phyloP scores from a whole-genome alignment of 2,329 filamentous ascomycete species.

The Penicillium sp. region DNA sequence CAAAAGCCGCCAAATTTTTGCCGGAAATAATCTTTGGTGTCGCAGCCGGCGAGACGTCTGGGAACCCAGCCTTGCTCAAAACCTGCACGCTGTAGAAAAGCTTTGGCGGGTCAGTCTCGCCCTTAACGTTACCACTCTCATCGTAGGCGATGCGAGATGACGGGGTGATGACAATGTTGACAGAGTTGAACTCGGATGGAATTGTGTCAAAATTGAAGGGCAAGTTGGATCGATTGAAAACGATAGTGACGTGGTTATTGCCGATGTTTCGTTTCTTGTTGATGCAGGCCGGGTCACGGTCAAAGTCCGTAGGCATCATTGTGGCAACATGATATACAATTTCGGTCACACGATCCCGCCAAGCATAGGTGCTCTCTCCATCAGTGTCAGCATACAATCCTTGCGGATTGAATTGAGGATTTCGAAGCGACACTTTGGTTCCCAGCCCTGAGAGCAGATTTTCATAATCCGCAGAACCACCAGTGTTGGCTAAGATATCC shows the following conservation, averaged over 20 bases:
- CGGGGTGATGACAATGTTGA: constrained; percentile 93
- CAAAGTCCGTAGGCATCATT: constrained; percentile 89
- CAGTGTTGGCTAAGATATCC: constrained; percentile 83
- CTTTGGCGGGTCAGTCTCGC: constrained; percentile 33
- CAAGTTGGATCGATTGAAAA: constrained; percentile 94
- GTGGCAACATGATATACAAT: constrained; percentile 95
- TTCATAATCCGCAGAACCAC: constrained; percentile 83
- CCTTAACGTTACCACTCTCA: constrained; percentile 40
- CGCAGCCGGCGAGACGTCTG: constrained; percentile 84
- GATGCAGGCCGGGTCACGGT: constrained; percentile 71
- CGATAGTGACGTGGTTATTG: constrained; percentile 96
- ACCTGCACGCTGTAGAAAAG: constrained; percentile 86
- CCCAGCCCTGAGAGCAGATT: constrained; percentile 81
- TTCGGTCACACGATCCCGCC: constrained; percentile 92
- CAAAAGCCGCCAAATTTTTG: constrained; percentile 77
- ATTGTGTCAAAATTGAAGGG: constrained; percentile 90
- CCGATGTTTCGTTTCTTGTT: constrained; percentile 94
- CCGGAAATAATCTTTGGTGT: constrained; percentile 86
- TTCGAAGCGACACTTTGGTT: constrained; percentile 75
- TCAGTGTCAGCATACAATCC: constrained; percentile 82
- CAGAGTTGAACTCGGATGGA: constrained; percentile 91
- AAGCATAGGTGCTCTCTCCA: constrained; percentile 85
- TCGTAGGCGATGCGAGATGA: constrained; percentile 50
- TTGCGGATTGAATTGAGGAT: constrained; percentile 86
- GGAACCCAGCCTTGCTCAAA: constrained; percentile 83